Conservation (phyloP, 2,329 filamentous ascomycete species). For the Trichoderma hamatum region DNA sequence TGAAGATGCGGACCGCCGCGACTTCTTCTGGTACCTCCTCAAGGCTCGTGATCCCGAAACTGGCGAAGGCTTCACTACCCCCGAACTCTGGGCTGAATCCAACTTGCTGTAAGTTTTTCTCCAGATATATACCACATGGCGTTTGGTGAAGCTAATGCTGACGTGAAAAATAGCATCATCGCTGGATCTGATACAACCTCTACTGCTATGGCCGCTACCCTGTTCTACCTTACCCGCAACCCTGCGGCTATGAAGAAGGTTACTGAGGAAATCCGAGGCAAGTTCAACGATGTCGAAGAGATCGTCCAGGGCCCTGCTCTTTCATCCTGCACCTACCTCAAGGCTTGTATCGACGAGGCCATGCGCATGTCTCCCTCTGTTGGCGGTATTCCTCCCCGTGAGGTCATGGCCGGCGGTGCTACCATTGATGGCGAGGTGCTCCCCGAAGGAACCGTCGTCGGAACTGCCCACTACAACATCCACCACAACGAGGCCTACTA, state of each 20-base stretch:
- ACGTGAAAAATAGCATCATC: slow-evolving; percentile 55
- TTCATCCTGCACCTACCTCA: slow-evolving; percentile 59
- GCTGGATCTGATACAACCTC: slow-evolving; percentile 74
- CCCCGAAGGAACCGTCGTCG: slow-evolving; percentile 64
- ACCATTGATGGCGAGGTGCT: slow-evolving; percentile 56
- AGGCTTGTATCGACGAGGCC: slow-evolving; percentile 66
- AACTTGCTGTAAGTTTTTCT: slow-evolving; percentile 59
- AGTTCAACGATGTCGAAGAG: slow-evolving; percentile 56
- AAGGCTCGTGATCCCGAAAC: slow-evolving; percentile 73
- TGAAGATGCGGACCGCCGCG: slow-evolving; percentile 67
- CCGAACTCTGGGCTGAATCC: slow-evolving; percentile 71
- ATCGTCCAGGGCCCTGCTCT: slow-evolving; percentile 57
- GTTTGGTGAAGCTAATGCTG: background rate
- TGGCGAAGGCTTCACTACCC: slow-evolving; percentile 64
- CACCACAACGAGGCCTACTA: slow-evolving; percentile 69
- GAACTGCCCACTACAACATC: slow-evolving; percentile 68
- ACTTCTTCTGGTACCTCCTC: slow-evolving; percentile 77
- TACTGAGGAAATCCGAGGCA: slow-evolving; percentile 54
- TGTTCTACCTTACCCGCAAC: slow-evolving; percentile 65
- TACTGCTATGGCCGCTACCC: slow-evolving; percentile 64
- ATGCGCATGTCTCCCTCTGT: slow-evolving; percentile 66
- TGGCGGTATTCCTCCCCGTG: slow-evolving; percentile 61
- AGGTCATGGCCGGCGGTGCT: slow-evolving; percentile 59
- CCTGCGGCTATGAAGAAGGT: slow-evolving; percentile 51
- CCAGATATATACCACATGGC: background rate